Percentiles rank a stretch among this genome's conserved stretches.
Conservation (phyloP, 208 protist genomes). For the Acanthamoeba royreba region DNA sequence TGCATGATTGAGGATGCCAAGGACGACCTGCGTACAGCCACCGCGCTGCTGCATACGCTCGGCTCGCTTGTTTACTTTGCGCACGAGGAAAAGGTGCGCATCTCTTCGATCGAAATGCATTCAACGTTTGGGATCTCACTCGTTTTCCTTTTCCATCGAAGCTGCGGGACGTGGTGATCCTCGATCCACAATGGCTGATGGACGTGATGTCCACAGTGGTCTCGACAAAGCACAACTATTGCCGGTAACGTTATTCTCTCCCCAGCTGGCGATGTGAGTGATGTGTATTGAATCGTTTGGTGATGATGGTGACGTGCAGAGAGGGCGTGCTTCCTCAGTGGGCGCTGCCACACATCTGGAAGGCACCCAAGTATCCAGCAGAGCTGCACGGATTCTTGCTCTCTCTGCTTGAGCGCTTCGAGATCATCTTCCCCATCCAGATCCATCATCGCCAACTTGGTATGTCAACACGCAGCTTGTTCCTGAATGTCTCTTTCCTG, state of each 20-base stretch:
- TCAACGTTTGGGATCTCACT: too few species aligned
- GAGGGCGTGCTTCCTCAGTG: background rate
- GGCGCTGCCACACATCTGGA: background rate
- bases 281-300: background rate
- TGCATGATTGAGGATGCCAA: background rate
- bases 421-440: slow-evolving; percentile 6
- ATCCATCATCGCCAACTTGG: background rate
- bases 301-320: background rate
- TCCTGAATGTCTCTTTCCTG: too few species aligned
- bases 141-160: too few species aligned
- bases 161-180: slow-evolving; percentile 18
- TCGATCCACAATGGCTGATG: slow-evolving; percentile 34
- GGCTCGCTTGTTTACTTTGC: slow-evolving; percentile 22
- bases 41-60: background rate
- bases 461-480: too few species aligned
- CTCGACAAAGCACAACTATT: slow-evolving; percentile 26
- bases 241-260: background rate
- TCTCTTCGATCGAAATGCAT: too few species aligned
- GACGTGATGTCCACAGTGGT: background rate
- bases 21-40: background rate
- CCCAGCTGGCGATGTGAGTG: background rate
- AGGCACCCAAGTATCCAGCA: background rate
- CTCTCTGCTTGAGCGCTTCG: background rate
- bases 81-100: background rate
- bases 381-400: background rate